phyloP scores from a whole-genome alignment of 805 yeast genomes.

The Suhomyces prunicola region DNA sequence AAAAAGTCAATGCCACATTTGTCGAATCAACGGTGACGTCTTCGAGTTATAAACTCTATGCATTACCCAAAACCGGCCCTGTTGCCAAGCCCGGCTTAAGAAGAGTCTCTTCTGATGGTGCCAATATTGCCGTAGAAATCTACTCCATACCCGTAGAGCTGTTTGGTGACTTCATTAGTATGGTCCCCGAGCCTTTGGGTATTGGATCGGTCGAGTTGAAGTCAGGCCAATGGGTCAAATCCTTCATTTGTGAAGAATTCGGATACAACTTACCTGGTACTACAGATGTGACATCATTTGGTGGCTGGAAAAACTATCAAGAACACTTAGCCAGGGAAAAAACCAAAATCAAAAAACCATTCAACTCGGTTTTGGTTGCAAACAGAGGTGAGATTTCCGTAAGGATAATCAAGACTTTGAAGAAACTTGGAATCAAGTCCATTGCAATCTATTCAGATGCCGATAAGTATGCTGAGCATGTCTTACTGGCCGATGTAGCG shows the following conservation, averaged over 20 bases:
- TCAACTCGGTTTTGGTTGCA: constrained; percentile 85
- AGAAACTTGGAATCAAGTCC: constrained; percentile 70
- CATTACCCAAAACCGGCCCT: constrained; percentile 79
- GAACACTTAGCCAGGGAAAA: constrained; percentile 30
- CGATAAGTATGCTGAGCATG: constrained; percentile 87
- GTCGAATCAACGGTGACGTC: constrained; percentile 67
- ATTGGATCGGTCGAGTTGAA: constrained; percentile 88
- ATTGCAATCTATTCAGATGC: constrained; percentile 90
- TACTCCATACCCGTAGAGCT: constrained; percentile 75
- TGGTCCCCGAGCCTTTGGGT: constrained; percentile 94
- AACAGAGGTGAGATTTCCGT: constrained; percentile 98
- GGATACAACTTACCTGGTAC: constrained; percentile 76
- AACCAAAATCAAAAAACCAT: constrained; percentile 48
- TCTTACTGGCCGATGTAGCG: constrained; percentile 74
- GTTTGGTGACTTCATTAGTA: constrained; percentile 79
- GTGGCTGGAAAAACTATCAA: constrained; percentile 81
- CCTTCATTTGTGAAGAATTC: constrained; percentile 89
- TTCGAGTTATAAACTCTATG: constrained; percentile 68
- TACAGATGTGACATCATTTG: constrained; percentile 75
- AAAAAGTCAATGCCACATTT: constrained; percentile 74
- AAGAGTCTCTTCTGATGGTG: constrained; percentile 56
- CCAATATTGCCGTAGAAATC: constrained; percentile 69
- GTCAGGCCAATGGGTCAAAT: constrained; percentile 81
- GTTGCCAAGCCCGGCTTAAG: constrained; percentile 86
- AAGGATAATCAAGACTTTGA: constrained; percentile 83